Percentiles rank a stretch among this genome's conserved stretches.
Conservation (phyloP, 2,329 filamentous ascomycete species). For the Nemania abortiva region DNA sequence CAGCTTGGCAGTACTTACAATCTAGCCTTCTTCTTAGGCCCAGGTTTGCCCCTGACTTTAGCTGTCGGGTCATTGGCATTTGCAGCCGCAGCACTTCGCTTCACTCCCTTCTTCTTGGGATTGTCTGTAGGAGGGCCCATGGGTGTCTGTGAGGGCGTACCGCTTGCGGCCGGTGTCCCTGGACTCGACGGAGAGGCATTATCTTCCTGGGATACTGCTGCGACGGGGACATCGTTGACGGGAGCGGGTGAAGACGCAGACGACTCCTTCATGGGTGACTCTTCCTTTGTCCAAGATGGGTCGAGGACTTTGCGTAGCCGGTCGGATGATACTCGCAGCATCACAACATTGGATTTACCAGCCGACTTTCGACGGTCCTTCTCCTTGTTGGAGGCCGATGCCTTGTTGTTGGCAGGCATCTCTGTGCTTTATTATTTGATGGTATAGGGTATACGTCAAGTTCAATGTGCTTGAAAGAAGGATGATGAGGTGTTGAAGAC, state of each 20-base stretch:
- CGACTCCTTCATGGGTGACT: conserved; percentile 61
- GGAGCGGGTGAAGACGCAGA: conserved; percentile 58
- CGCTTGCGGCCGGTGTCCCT: conserved; percentile 68
- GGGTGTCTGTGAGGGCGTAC: conserved; percentile 65
- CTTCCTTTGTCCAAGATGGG: conserved; percentile 58
- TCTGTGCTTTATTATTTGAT: conserved; percentile 38
- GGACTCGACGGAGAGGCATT: conserved; percentile 70
- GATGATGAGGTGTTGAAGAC: conserved; percentile 30
- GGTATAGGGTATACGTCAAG: conserved; percentile 33
- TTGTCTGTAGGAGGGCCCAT: conserved; percentile 73
- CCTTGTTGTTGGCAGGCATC: conserved; percentile 56
- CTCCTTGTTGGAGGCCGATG: conserved; percentile 55
- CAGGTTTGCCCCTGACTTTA: conserved; percentile 87
- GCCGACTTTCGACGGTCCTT: conserved; percentile 61
- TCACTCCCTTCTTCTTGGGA: conserved; percentile 80
- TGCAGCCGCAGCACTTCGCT: conserved; percentile 74
- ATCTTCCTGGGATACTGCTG: conserved; percentile 62
- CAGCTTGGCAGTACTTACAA: conserved; percentile 73
- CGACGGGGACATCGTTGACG: conserved; percentile 52
- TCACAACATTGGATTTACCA: conserved; percentile 59
- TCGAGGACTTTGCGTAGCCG: conserved; percentile 65
- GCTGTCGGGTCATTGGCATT: conserved; percentile 69
- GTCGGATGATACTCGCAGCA: conserved; percentile 63
- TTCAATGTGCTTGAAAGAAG: conserved; percentile 26
- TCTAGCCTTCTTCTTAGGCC: conserved; percentile 95